Percentiles rank a stretch among this genome's conserved stretches.
phyloP scores from a whole-genome alignment of 805 yeast species.

The Candida ficus region DNA sequence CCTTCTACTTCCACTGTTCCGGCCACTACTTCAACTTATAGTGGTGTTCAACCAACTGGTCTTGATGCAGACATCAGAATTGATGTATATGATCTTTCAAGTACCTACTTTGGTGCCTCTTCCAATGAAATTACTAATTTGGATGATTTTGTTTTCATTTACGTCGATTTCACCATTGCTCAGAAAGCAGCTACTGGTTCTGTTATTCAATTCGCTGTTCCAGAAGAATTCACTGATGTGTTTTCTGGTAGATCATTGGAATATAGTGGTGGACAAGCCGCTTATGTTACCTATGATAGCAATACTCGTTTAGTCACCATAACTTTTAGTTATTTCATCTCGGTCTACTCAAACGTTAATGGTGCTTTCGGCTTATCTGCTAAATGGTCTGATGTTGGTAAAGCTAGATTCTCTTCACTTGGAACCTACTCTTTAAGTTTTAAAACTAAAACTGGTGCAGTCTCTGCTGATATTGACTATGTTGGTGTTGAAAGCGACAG shows the following conservation, averaged over 20 bases:
- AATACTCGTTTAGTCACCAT: too few relatives aligned
- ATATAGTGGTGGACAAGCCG: background rate
- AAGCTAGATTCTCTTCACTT: too few relatives aligned
- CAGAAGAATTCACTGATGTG: conserved; percentile 1
- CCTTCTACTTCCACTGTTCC: background rate
- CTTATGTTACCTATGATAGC: background rate
- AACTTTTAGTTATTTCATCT: too few relatives aligned
- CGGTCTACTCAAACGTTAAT: too few relatives aligned
- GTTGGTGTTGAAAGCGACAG: background rate
- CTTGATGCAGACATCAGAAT: too few relatives aligned
- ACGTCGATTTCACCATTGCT: background rate
- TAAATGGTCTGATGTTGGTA: too few relatives aligned
- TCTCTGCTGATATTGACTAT: background rate
- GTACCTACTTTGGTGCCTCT: too few relatives aligned
- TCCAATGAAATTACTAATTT: too few relatives aligned
- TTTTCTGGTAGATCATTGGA: background rate
- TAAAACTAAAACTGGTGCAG: too few relatives aligned
- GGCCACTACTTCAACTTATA: background rate
- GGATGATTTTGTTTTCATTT: conserved; percentile 1
- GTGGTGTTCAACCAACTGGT: conserved; percentile 1
- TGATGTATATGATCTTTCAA: background rate
- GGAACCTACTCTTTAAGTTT: too few relatives aligned
- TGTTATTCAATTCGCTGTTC: conserved; percentile 3
- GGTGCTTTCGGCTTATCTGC: too few relatives aligned
- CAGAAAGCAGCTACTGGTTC: conserved; percentile 1